Percentiles rank a stretch among this genome's conserved stretches.
These are phyloP conservation scores for Alternaria ventricosa DNA, from an alignment of 2,329 filamentous ascomycete species.

Conservation along the genomic window DNA sequence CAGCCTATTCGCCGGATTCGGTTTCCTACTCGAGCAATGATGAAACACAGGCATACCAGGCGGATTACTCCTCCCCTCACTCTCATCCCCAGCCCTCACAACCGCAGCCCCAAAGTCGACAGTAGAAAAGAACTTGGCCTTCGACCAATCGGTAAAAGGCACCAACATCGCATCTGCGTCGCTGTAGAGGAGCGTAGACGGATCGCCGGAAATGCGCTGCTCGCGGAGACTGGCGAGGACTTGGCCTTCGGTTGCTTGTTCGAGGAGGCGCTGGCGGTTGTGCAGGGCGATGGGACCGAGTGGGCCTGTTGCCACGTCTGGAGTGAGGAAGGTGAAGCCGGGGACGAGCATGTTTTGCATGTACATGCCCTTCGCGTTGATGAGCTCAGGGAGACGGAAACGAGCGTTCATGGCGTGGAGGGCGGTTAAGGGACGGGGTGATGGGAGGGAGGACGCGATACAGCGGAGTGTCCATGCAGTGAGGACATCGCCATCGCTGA, in stretches of 20 bases:
- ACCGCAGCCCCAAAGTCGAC: slow-evolving; percentile 30
- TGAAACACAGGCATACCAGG: slow-evolving; percentile 20
- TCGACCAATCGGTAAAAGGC: slow-evolving; percentile 23
- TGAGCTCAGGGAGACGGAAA: slow-evolving; percentile 31
- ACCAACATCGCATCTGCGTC: slow-evolving; percentile 14
- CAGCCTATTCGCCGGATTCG: slow-evolving; percentile 9
- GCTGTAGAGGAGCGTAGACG: slow-evolving; percentile 24
- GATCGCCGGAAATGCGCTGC: slow-evolving; percentile 18
- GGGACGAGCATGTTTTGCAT: slow-evolving; percentile 20
- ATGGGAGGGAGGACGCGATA: slow-evolving; percentile 30
- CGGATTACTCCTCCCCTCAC: slow-evolving; percentile 7
- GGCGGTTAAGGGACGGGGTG: slow-evolving; percentile 44
- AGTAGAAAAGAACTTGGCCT: slow-evolving; percentile 16
- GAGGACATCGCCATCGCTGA: slow-evolving; percentile 36
- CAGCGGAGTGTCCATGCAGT: slow-evolving; percentile 31
- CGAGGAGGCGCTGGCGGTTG: slow-evolving; percentile 18
- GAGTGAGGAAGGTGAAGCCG: slow-evolving; percentile 17
- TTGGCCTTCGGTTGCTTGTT: slow-evolving; percentile 26
- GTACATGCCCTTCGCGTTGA: slow-evolving; percentile 26
- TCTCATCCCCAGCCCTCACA: slow-evolving; percentile 8
- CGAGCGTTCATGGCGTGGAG: slow-evolving; percentile 53
- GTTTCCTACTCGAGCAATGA: slow-evolving; percentile 13
- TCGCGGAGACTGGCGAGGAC: slow-evolving; percentile 28
- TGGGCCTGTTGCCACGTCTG: slow-evolving; percentile 14
- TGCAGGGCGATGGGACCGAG: slow-evolving; percentile 21